These are phyloP conservation scores for Juncus inflexus DNA, from an alignment of 176 grass and related monocot genomes.

Conservation along the genomic window DNA sequence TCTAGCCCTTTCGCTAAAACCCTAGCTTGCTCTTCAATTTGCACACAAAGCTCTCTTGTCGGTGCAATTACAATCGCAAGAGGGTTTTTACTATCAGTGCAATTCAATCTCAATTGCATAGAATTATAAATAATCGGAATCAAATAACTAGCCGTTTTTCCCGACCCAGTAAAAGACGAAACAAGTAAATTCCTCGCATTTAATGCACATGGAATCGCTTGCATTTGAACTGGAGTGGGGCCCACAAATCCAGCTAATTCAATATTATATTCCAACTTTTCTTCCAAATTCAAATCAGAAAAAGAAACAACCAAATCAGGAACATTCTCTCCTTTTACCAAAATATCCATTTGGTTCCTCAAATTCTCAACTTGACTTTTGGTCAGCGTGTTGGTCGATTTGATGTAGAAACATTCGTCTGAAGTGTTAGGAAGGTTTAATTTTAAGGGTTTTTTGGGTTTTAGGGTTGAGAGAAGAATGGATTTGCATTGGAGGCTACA, in stretches of 20 bases:
- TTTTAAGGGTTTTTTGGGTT: conserved; percentile 31
- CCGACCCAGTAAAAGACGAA: conserved; percentile 74
- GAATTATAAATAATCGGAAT: conserved; percentile 72
- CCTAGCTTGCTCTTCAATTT: conserved; percentile 93
- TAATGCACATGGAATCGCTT: conserved; percentile 82
- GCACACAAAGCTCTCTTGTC: conserved; percentile 79
- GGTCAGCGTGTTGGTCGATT: conserved; percentile 39
- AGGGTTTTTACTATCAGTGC: conserved; percentile 28
- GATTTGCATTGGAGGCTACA: conserved; percentile 81
- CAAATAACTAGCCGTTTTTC: conserved; percentile 87
- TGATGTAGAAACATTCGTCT: conserved; percentile 77
- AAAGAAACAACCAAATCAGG: conserved; percentile 73
- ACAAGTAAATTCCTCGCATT: conserved; percentile 72
- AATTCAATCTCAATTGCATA: conserved; percentile 22
- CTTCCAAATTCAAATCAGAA: conserved; percentile 64
- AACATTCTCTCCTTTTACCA: conserved; percentile 47
- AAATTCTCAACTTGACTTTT: conserved; percentile 42
- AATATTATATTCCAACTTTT: conserved; percentile 78
- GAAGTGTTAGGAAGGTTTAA: conserved; percentile 41
- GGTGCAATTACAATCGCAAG: conserved; percentile 78
- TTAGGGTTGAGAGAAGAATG: conserved; percentile 50
- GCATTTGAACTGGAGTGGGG: conserved; percentile 88
- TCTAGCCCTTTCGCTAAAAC: conserved; percentile 70
- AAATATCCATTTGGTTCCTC: conserved; percentile 78
- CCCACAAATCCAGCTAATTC: conserved; percentile 69